phyloP scores from a whole-genome alignment of 495 filamentous ascomycete genomes.

The Tuber melanosporum region DNA sequence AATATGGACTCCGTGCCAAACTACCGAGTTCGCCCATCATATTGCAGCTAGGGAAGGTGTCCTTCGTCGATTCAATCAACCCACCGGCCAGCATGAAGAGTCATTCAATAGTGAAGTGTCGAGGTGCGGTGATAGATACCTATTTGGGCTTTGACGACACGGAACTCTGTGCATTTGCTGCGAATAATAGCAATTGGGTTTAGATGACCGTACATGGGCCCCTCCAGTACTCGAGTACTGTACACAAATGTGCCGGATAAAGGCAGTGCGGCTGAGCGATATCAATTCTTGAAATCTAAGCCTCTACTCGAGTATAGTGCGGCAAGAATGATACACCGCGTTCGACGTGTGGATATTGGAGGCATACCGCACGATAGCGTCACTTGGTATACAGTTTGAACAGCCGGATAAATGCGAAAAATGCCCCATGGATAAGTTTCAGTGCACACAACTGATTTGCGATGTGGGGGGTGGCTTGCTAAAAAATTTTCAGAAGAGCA shows the following conservation, averaged over 20 bases:
- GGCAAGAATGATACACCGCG: not conserved
- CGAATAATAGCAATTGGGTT: not conserved
- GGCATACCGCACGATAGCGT: not conserved
- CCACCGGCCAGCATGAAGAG: not conserved
- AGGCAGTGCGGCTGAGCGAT: not conserved
- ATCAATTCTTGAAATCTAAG: not conserved
- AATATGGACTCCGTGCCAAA: not conserved
- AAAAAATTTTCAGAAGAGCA: not conserved
- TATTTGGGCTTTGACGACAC: not conserved
- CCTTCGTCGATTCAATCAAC: not conserved
- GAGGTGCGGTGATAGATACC: not conserved
- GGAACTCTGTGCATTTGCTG: not conserved
- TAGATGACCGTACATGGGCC: not conserved
- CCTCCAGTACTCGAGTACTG: not conserved
- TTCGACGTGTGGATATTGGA: not conserved
- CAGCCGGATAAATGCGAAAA: not conserved
- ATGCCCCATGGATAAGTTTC: not conserved
- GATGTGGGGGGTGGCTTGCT: not conserved
- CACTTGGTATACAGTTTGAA: not conserved
- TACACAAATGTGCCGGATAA: not conserved
- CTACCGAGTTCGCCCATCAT: not conserved
- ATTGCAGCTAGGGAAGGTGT: not conserved
- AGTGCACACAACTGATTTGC: not conserved
- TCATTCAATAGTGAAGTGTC: not conserved
- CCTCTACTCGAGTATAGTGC: not conserved